Evolutionary conservation across 2,329 filamentous ascomycete genomes (phyloP).

Genomic region (Epichloe aotearoae): DNA sequence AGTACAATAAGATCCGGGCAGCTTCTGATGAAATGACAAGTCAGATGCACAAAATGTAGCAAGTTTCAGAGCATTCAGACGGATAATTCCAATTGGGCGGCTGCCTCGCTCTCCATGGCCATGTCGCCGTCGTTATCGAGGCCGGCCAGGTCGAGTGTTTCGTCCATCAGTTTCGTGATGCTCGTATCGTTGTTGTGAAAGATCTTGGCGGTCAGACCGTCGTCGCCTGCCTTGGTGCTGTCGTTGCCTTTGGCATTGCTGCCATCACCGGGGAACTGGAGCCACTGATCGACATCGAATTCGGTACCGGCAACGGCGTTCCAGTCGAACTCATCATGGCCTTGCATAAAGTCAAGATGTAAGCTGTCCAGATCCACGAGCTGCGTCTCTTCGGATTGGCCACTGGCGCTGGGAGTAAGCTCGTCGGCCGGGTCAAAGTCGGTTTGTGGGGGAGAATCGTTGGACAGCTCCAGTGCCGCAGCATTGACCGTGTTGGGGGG

Average conservation of each 20-base stretch:
- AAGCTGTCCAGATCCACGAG: conserved; percentile 22
- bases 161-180: conserved; percentile 16
- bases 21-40: not conserved
- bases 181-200: conserved; percentile 5
- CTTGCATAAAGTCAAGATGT: conserved; percentile 33
- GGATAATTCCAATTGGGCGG: conserved; percentile 3
- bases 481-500: conserved; percentile 26
- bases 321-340: conserved; percentile 40
- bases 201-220: not conserved
- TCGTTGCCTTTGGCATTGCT: conserved; percentile 26
- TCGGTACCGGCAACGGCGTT: conserved; percentile 37
- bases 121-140: conserved; percentile 16
- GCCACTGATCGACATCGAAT: conserved; percentile 46
- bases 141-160: conserved; percentile 17
- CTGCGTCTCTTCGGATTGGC: conserved; percentile 25
- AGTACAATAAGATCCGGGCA: not conserved
- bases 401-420: conserved; percentile 33
- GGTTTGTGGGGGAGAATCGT: conserved; percentile 31
- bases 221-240: not conserved
- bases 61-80: not conserved
- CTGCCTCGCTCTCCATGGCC: conserved; percentile 4
- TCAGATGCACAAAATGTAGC: too few species aligned
- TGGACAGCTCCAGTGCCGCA: conserved; percentile 21
- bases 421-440: conserved; percentile 27
- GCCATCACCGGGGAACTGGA: conserved; percentile 42